Evolutionary conservation across 805 yeast species (phyloP), one percentile per base, ranked within the genome.

Genomic region (Maudiozyma barnettii): DNA sequence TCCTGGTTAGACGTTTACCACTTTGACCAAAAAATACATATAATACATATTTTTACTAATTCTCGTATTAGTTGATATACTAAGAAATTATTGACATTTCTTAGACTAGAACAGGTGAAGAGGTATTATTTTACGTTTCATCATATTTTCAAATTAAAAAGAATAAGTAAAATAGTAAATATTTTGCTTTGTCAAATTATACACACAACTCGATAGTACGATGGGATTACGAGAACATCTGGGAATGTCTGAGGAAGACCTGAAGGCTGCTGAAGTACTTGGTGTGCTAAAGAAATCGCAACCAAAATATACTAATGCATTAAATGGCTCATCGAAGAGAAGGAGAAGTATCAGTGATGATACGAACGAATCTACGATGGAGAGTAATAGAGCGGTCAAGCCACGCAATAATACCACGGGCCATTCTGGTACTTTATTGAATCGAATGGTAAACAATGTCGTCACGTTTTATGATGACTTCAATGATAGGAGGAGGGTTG

Each of bases 391-490:
- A 3, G 14, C 6, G 26, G 36, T 18, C 16, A 40, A n/a, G 12
- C 45, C n/a, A 30, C 18, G 7, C 37, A 33, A n/a, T 33, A 16
- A 14, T 33, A 33, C 5, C 19, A 23, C 19, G 3, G 10, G 35
- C 20, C 46, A 44, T 22, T 35, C 53, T 1, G 31, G 39, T 16
- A 50, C 50, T n/a, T 23, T 53, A 18, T 20, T 46, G 30, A 57
- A 55, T 44, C 52, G 55, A 33, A 60, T 55, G 39, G 77, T 71
- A 41, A 73, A 70, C 40, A 73, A 71, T 59, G 78, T 76, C 20
- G 77, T 72, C 50, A 73, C 68, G 47, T 68, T 74, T 57, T 69
- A 73, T 59, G 74, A 73, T 51, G 64, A 67, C 46, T 68, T 57
- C 47, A 56, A 51, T 37, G 49, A 49, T 20, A 54, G 48, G 71